A percentile compares a stretch with the other conserved stretches of the same genome.
These are phyloP conservation scores for Naegleria lovaniensis DNA, from an alignment of 208 protist species.

Conservation along the genomic window DNA sequence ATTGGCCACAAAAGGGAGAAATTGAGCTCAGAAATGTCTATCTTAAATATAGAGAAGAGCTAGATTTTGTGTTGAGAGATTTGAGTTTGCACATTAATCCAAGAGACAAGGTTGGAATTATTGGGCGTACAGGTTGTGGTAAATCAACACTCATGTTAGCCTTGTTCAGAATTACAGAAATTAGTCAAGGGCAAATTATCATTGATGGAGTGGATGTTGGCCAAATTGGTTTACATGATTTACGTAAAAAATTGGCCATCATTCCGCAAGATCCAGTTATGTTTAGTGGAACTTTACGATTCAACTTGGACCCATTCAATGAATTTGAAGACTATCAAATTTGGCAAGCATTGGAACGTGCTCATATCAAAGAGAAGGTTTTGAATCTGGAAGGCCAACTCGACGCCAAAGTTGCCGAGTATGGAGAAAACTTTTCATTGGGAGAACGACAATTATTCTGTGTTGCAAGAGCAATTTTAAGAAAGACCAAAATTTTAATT, in stretches of 20 bases:
- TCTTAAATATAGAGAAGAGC: slow-evolving; percentile 64
- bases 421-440: slow-evolving; percentile 77
- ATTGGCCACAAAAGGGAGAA: slow-evolving; percentile 51
- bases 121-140: slow-evolving; percentile 54
- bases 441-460: slow-evolving; percentile 92
- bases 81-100: slow-evolving; percentile 53
- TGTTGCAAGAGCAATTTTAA: slow-evolving; percentile 85
- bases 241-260: slow-evolving; percentile 85
- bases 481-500: slow-evolving; percentile 74
- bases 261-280: slow-evolving; percentile 96
- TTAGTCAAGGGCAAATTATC: neutral
- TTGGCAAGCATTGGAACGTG: slow-evolving; percentile 50
- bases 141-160: slow-evolving; percentile 48
- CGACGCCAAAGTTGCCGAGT: slow-evolving; percentile 48
- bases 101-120: slow-evolving; percentile 59
- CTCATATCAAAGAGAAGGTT: slow-evolving; percentile 24
- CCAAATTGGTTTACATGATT: slow-evolving; percentile 66
- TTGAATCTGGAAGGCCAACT: slow-evolving; percentile 32
- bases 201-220: slow-evolving; percentile 82
- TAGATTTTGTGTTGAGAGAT: slow-evolving; percentile 61
- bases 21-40: slow-evolving; percentile 59
- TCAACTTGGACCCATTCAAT: slow-evolving; percentile 84
- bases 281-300: slow-evolving; percentile 82
- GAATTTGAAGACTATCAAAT: slow-evolving; percentile 50
- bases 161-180: neutral